A percentile compares a stretch with the other conserved stretches of the same genome.
Evolutionary conservation across 1,284 basidiomycete genomes (phyloP).

Genomic region (Sporisorium scitamineum): DNA sequence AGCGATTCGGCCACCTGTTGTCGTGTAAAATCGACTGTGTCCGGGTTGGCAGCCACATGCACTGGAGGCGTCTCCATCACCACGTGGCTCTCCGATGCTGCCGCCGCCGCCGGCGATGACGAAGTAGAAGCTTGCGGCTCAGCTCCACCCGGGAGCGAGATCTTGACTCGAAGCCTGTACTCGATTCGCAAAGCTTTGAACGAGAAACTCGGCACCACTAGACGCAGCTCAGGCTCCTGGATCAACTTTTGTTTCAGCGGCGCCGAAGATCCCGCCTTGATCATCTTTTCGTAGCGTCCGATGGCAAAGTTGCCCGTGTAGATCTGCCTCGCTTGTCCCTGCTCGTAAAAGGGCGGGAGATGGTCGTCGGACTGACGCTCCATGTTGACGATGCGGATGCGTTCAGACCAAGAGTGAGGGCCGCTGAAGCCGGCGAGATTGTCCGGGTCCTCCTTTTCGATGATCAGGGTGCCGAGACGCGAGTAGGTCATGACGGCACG

Average conservation of each 20-base stretch:
- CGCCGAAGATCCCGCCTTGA: conserved; percentile 36
- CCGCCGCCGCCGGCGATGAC: not conserved
- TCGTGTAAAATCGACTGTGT: conserved; percentile 48
- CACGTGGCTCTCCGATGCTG: not conserved
- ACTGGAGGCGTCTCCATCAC: conserved; percentile 51
- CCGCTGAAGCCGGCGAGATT: conserved; percentile 43
- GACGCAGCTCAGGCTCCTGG: conserved; percentile 35
- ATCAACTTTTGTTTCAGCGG: conserved; percentile 38
- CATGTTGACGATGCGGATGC: conserved; percentile 49
- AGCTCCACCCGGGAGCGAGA: conserved; percentile 21
- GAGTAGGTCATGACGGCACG: conserved; percentile 53
- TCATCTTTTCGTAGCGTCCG: conserved; percentile 49
- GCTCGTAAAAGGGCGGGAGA: conserved; percentile 51
- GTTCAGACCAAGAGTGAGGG: conserved; percentile 48
- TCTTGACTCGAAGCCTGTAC: conserved; percentile 41
- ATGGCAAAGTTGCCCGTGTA: conserved; percentile 53
- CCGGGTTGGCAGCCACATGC: conserved; percentile 43
- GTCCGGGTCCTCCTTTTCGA: conserved; percentile 51
- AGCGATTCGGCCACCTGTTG: conserved; percentile 28
- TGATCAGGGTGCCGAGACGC: conserved; percentile 48
- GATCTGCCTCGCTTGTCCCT: conserved; percentile 32
- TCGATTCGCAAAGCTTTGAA: conserved; percentile 51
- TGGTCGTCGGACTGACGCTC: conserved; percentile 43
- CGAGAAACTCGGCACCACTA: conserved; percentile 50
- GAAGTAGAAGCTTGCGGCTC: conserved; percentile 13